Base-by-base conservation (phyloP, 1,139 yeast species). In the Pichia sp. region DNA sequence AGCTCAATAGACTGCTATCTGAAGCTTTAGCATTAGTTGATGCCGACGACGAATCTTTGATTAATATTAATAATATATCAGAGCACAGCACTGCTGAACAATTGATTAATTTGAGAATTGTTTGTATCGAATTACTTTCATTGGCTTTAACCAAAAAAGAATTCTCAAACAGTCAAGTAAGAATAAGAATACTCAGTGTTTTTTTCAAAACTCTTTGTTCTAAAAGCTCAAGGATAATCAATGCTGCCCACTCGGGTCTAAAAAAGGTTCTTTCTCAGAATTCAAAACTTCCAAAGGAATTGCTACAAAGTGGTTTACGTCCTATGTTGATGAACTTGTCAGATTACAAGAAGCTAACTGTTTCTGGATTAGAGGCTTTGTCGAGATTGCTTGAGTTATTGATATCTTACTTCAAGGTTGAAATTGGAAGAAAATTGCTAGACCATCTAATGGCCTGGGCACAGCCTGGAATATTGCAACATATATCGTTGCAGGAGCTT, bases 391-490 rank as follows among this genome's bases (percentile, higher is more conserved):
- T 95, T 53, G 97, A 93, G 65, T 75, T 95, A 30, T 76, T 95
- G 62, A 90, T 93, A 42, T 89, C 95, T 2, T 93, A 95, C 65
- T 95, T 95, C 75, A 87, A 95, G 67, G 97, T 93, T 26, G 99
- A 95, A 69, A 93, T 95, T 62, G 99, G 99, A 38, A 80, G 92
- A 55, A 95, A 95, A 65, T 75, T 95, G 54, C 77, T 95, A 34
- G 99, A 95, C 65, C 99, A 95, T 70, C 75, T 93, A 62, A 88
- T 86, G 80, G 97, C 97, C 0, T 92, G 97, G 97, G 97, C 98
- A 0, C 95, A 90, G 62, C 90, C 95, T 7, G 80, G 81, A 49
- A 82, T 88, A 1, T 72, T 95, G 50, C 81, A 88, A 51, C 81
- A 81, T 61, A 79, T 86, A 53, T 84, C 96, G 0, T 80, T 83